Base-by-base conservation (phyloP, 306 rosid species). In the Vicia sativa region DNA sequence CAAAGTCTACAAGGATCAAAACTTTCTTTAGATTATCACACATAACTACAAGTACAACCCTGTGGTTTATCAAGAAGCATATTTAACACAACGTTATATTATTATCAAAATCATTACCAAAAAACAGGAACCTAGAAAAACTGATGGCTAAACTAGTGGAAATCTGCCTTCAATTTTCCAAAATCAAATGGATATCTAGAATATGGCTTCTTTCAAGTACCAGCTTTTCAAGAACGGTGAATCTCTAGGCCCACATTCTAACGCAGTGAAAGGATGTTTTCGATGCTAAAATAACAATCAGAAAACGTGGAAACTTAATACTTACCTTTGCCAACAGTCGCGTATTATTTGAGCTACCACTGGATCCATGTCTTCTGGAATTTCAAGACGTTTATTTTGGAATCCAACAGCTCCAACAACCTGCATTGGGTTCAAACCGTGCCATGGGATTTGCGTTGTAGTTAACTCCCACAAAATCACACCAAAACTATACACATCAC, bases 381-480 rank as follows among this genome's bases (percentile, higher is more conserved):
- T 88, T 74, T 95, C 97, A 64, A 91, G 92, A 72, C 95, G 95
- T 84, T 90, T 85, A 75, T 95, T 86, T 74, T 95, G 99, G 81
- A 95, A 95, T 37, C 99, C 99, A 70, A 95, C 99, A 67, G 99
- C 99, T 81, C 99, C 99, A 62, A 95, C 99, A 71, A 95, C 99
- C 87, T 95, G 99, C 99, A 95, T 95, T 35, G 99, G 99, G 82
- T 95, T 95, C 92, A 95, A 81, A 50, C 99, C 97, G 66, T 82
- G 84, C 99, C 99, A 95, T 25, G 99, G 99, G 76, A 95, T 78
- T 49, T 50, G 68, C 55, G 78, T 64, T 34, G 96, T 90, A 44
- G 86, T 66, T 82, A 95, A 78, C 81, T 95, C 99, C 99, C 99
- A 95, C 73, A 95, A 77, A 75, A 95, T 95, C 75, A 95, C 96